phyloP scores from a whole-genome alignment of 2,329 filamentous ascomycete genomes.

The Phialophora macrospora region DNA sequence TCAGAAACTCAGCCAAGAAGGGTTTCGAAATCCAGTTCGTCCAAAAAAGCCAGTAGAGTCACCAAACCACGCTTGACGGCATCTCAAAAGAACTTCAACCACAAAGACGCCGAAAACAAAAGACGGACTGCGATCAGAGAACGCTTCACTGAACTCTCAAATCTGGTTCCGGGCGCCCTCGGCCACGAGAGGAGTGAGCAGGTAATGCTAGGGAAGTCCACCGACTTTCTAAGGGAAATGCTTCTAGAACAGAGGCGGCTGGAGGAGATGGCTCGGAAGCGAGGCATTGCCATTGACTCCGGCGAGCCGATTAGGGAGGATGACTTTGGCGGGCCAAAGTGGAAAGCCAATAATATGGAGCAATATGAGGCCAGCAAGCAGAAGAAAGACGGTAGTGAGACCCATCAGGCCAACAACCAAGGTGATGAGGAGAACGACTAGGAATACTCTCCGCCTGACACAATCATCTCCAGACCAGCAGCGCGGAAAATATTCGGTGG shows the following conservation, averaged over 20 bases:
- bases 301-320: constrained; percentile 29
- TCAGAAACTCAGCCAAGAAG: constrained; percentile 20
- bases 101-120: constrained; percentile 70
- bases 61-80: constrained; percentile 68
- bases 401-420: constrained; percentile 11
- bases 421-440: constrained; percentile 27
- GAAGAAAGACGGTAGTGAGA: constrained; percentile 22
- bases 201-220: constrained; percentile 74
- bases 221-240: constrained; percentile 67
- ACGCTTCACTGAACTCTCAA: constrained; percentile 80
- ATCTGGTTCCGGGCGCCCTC: constrained; percentile 78
- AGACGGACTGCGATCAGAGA: constrained; percentile 76
- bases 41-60: constrained; percentile 47
- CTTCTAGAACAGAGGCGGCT: constrained; percentile 64
- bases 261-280: constrained; percentile 47
- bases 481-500: not conserved
- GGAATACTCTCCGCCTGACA: not conserved
- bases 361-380: constrained; percentile 37
- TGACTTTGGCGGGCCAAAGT: constrained; percentile 36
- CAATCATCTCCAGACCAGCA: not conserved
- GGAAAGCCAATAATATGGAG: constrained; percentile 34
- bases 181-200: constrained; percentile 86
- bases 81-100: constrained; percentile 74
- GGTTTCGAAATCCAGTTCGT: constrained; percentile 16
- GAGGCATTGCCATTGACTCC: constrained; percentile 31